A percentile compares a stretch with the other conserved stretches of the same genome.
Evolutionary conservation across 176 grass and related monocot genomes (phyloP).

Genomic region (Cocos nucifera): DNA sequence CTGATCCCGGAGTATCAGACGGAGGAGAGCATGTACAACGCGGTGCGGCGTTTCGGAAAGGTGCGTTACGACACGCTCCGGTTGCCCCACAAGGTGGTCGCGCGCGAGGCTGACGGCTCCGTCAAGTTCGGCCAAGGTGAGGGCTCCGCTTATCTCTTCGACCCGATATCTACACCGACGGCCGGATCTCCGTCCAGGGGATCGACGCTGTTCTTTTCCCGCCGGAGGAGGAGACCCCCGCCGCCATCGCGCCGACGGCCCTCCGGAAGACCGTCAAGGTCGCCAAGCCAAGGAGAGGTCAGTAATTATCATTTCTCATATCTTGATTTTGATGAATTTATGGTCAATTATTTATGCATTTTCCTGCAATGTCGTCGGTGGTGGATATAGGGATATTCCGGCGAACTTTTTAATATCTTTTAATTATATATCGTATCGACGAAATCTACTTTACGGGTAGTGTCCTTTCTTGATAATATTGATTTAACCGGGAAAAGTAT

Average conservation of each 20-base stretch:
- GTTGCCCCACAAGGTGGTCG: conserved; percentile 62
- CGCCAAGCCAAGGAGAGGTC: conserved; percentile 68
- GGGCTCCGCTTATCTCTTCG: conserved; percentile 58
- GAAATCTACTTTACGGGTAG: too few species aligned
- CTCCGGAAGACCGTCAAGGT: conserved; percentile 28
- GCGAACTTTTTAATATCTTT: too few species aligned
- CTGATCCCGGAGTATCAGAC: conserved; percentile 84
- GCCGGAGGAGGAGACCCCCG: conserved; percentile 25
- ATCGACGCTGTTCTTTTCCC: conserved; percentile 72
- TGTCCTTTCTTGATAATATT: too few species aligned
- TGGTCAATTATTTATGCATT: too few species aligned
- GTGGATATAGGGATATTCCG: too few species aligned
- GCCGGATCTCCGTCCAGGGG: conserved; percentile 71
- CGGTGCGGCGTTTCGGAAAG: conserved; percentile 52
- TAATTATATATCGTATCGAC: too few species aligned
- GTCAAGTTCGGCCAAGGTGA: conserved; percentile 70
- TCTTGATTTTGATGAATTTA: neutral
- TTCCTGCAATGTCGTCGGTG: too few species aligned
- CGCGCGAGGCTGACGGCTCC: conserved; percentile 74
- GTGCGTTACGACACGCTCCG: conserved; percentile 58
- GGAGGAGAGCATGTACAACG: conserved; percentile 91
- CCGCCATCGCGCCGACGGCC: neutral
- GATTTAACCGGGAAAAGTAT: too few species aligned
- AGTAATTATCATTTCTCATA: neutral
- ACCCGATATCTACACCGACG: conserved; percentile 84